Evolutionary conservation across 352 stramenopile genomes (phyloP).

Genomic region (Phytopythium ostracodes): DNA sequence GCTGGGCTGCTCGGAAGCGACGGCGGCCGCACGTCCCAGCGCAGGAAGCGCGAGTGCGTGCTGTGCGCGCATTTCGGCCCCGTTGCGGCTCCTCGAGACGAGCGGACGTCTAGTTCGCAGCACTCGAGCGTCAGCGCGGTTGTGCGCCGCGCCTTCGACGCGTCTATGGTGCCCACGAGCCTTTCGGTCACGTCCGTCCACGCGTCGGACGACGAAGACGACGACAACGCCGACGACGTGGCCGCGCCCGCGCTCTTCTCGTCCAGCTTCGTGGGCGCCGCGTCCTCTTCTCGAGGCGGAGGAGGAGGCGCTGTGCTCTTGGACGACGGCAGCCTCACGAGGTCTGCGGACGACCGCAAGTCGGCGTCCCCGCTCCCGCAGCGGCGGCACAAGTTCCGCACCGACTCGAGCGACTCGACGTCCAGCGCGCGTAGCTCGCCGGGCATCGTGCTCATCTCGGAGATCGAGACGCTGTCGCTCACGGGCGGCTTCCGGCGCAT

Average conservation of each 20-base stretch:
- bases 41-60: constrained; percentile 41
- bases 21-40: constrained; percentile 10
- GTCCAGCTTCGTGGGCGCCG: not conserved
- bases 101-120: not conserved
- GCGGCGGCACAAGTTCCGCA: constrained; percentile 31
- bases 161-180: constrained; percentile 12
- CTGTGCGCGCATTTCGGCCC: constrained; percentile 56
- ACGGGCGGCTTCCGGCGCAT: constrained; percentile 48
- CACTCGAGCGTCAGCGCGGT: constrained; percentile 22
- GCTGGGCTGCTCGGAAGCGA: constrained; percentile 9
- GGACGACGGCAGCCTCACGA: constrained; percentile 6
- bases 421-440: constrained; percentile 27
- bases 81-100: constrained; percentile 8
- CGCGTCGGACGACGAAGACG: constrained; percentile 17
- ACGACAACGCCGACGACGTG: constrained; percentile 20
- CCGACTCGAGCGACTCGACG: constrained; percentile 38
- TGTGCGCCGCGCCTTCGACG: constrained; percentile 27
- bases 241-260: constrained; percentile 1
- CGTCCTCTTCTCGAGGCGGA: too few relatives aligned
- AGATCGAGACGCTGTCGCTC: constrained; percentile 59
- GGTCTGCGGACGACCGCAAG: not conserved
- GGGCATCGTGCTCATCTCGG: constrained; percentile 62
- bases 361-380: constrained; percentile 8
- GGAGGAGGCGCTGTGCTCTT: constrained; percentile 5
- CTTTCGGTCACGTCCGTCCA: constrained; percentile 7